phyloP scores from a whole-genome alignment of 2,329 filamentous ascomycete species.

The Fusarium coffeatum region DNA sequence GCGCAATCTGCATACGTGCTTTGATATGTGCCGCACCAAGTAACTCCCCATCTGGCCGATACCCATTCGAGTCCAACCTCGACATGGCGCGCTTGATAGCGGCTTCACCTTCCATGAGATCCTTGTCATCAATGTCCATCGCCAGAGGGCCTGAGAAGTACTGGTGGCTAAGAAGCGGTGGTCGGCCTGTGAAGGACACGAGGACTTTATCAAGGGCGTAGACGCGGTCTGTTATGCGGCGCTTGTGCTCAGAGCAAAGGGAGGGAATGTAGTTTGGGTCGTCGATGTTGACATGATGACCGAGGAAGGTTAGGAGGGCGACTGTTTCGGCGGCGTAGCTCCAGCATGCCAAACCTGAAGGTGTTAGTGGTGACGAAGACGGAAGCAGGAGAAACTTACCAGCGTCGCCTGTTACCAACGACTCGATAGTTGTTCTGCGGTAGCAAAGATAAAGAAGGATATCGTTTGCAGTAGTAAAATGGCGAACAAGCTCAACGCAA shows the following conservation, averaged over 20 bases:
- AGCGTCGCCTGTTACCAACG: slow-evolving; percentile 55
- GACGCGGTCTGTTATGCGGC: slow-evolving; percentile 50
- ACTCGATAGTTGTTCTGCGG: slow-evolving; percentile 52
- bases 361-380: slow-evolving; percentile 1
- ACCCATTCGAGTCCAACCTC: slow-evolving; percentile 61
- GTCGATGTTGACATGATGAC: slow-evolving; percentile 48
- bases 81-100: slow-evolving; percentile 28
- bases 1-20: slow-evolving; percentile 61
- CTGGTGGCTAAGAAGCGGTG: slow-evolving; percentile 63
- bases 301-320: slow-evolving; percentile 52
- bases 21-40: slow-evolving; percentile 57
- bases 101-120: slow-evolving; percentile 58
- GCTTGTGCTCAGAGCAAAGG: slow-evolving; percentile 50
- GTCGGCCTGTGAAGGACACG: slow-evolving; percentile 65
- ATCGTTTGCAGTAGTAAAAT: slow-evolving; percentile 50
- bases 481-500: slow-evolving; percentile 50
- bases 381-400: slow-evolving; percentile 44
- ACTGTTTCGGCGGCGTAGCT: slow-evolving; percentile 53
- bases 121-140: slow-evolving; percentile 64
- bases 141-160: slow-evolving; percentile 66
- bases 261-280: slow-evolving; percentile 48
- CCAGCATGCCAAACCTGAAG: slow-evolving; percentile 53
- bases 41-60: slow-evolving; percentile 60
- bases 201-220: slow-evolving; percentile 62
- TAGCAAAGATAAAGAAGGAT: slow-evolving; percentile 53